phyloP scores from a whole-genome alignment of 441 rosid genomes.

The Pelargonium australe region DNA sequence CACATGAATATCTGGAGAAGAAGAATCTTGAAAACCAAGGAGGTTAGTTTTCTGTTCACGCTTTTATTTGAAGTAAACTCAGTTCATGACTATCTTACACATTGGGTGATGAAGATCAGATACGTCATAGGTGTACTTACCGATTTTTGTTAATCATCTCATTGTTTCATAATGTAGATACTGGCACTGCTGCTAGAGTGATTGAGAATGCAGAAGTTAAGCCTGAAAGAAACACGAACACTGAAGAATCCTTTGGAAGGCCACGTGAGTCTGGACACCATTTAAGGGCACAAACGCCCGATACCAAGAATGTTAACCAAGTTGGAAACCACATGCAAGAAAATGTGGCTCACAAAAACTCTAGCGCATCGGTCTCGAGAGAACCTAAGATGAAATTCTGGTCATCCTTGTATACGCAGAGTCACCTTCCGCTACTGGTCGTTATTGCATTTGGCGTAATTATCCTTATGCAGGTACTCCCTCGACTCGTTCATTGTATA shows the following conservation, averaged over 20 bases:
- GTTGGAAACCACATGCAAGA: slow-evolving; percentile 25
- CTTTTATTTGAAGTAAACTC: slow-evolving; percentile 2
- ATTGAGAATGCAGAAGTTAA: slow-evolving; percentile 26
- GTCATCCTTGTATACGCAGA: slow-evolving; percentile 42
- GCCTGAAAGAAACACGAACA: slow-evolving; percentile 21
- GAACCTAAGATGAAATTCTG: slow-evolving; percentile 35
- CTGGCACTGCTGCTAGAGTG: slow-evolving; percentile 22
- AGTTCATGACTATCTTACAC: background rate
- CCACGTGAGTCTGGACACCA: slow-evolving; percentile 26
- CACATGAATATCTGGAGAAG: slow-evolving; percentile 61
- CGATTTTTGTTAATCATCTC: slow-evolving; percentile 14
- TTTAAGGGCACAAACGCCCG: slow-evolving; percentile 20
- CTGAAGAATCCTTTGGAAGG: slow-evolving; percentile 29
- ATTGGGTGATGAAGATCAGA: background rate
- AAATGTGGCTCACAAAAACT: slow-evolving; percentile 23
- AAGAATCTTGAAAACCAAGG: slow-evolving; percentile 55
- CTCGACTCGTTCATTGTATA: too few species aligned
- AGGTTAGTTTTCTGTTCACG: slow-evolving; percentile 27
- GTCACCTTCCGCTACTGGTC: slow-evolving; percentile 48
- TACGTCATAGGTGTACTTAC: slow-evolving; percentile 11
- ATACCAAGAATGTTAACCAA: slow-evolving; percentile 23
- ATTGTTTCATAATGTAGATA: slow-evolving; percentile 25
- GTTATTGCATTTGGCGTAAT: slow-evolving; percentile 63
- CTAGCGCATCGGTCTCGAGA: slow-evolving; percentile 25
- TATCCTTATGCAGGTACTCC: slow-evolving; percentile 92